phyloP scores from a whole-genome alignment of 495 filamentous ascomycete species.

The Entonaema liquescens region DNA sequence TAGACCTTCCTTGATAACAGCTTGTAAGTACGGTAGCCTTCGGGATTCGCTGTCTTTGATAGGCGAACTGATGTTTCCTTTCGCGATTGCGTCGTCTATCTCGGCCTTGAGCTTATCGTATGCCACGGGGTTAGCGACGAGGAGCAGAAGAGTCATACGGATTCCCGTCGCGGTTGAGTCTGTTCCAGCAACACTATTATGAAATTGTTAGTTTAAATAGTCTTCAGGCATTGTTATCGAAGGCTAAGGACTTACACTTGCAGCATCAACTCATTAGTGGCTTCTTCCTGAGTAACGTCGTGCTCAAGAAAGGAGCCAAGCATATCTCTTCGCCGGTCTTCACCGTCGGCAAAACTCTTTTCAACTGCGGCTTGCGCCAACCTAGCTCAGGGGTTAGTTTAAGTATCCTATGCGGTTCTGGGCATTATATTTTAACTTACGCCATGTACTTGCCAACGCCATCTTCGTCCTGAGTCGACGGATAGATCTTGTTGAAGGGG shows the following conservation, averaged over 20 bases:
- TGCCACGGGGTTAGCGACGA: conserved; percentile 54
- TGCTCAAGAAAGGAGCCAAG: conserved; percentile 57
- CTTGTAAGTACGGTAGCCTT: conserved; percentile 56
- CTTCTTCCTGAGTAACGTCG: conserved; percentile 50
- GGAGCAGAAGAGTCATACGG: conserved; percentile 62
- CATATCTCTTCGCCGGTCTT: conserved; percentile 47
- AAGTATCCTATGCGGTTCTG: background rate
- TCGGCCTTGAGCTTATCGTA: conserved; percentile 66
- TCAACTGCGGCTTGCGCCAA: conserved; percentile 50
- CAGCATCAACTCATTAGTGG: conserved; percentile 52
- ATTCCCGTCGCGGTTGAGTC: conserved; percentile 70
- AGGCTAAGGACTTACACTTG: conserved; percentile 51
- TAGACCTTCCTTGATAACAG: conserved; percentile 57
- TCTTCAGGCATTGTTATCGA: background rate
- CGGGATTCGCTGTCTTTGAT: conserved; percentile 52
- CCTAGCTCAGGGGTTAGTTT: conserved; percentile 19
- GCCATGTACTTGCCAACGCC: conserved; percentile 33
- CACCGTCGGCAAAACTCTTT: conserved; percentile 35
- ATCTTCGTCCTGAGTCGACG: conserved; percentile 14
- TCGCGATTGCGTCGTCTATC: conserved; percentile 54
- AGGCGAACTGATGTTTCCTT: conserved; percentile 39
- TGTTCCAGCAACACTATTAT: conserved; percentile 61
- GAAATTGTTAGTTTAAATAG: background rate
- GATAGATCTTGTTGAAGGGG: conserved; percentile 35
- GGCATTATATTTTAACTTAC: conserved; percentile 2